Evolutionary conservation across 805 yeast species (phyloP), one percentile per base, ranked within the genome.

Genomic region (Metschnikowia aberdeeniae): DNA sequence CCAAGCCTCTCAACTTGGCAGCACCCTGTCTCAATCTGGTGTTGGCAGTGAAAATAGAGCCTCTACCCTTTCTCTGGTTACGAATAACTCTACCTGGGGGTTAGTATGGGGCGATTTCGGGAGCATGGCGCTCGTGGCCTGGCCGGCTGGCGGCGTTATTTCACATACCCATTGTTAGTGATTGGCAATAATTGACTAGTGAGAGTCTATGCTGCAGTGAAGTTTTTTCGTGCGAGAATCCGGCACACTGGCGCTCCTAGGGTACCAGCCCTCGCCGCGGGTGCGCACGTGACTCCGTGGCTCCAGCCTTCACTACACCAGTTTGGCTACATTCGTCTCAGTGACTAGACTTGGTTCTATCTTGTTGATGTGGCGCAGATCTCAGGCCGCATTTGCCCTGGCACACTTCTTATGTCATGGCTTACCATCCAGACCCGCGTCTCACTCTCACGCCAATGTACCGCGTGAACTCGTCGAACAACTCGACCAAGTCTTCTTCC

Each of bases 41-140:
- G 93, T 92, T 96, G 70, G 99, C 84, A 75, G 95, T 86, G 89
- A 93, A 93, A 84, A 93, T 89, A 70, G 98, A 92, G 75, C 99
- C 98, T 78, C 97, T 96, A 86, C 98, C 98, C 83, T 93, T 93
- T 89, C 99, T 90, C 86, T 93, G 99, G 86, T 93, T 93, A 82
- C 99, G 95, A 83, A 93, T 93, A 80, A 93, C 99, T 86, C 98
- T 89, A 87, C 96, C 96, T 82, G 35, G 32, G 6, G 36, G 51
- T 47, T 49, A 47, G 49, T 48, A 48, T 31, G 9, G 34, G 9
- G 22, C 3, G 14, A 5, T 3, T 10, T 20, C 6, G 12, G 29
- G 30, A 4, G 6, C 5, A 4, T 29, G 14, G 13, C n/a, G 32
- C 32, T 13, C 20, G n/a, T 14, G 13, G 11, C 24, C 5, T 13